Evolutionary conservation across 2,329 filamentous ascomycete genomes (phyloP).

Genomic region (Curvularia hawaiiensis): DNA sequence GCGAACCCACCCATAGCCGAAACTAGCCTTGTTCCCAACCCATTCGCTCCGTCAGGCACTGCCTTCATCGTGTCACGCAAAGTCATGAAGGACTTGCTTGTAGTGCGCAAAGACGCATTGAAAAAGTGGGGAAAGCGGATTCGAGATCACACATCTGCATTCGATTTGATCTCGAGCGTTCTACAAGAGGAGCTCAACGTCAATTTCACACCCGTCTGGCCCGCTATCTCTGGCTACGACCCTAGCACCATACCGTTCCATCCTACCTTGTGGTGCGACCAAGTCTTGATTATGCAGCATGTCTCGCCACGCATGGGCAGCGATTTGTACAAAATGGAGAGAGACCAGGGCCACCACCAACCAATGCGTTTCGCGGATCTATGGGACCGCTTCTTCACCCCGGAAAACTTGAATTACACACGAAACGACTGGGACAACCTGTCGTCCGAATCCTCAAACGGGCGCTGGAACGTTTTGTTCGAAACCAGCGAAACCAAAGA

Average conservation of each 20-base stretch:
- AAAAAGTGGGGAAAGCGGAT: conserved; percentile 54
- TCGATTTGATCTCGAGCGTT: conserved; percentile 57
- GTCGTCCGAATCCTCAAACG: conserved; percentile 34
- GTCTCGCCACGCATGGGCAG: conserved; percentile 51
- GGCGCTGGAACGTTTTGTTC: conserved; percentile 43
- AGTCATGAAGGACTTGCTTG: conserved; percentile 51
- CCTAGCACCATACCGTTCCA: conserved; percentile 48
- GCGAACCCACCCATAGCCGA: conserved; percentile 48
- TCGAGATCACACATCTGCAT: conserved; percentile 55
- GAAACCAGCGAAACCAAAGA: conserved; percentile 23
- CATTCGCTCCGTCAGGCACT: conserved; percentile 59
- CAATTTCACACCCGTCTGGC: conserved; percentile 54
- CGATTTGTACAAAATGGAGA: conserved; percentile 54
- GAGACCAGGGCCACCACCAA: conserved; percentile 30
- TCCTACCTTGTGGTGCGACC: conserved; percentile 51
- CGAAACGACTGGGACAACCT: conserved; percentile 44
- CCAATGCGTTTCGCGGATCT: conserved; percentile 36
- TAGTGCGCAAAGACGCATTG: conserved; percentile 50
- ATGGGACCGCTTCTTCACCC: conserved; percentile 36
- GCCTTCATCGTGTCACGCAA: conserved; percentile 59
- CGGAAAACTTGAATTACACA: conserved; percentile 30
- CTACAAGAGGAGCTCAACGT: conserved; percentile 53
- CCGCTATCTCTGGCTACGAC: conserved; percentile 41
- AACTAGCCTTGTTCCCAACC: conserved; percentile 39
- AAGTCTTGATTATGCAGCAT: conserved; percentile 50